Percentiles rank a stretch among this genome's conserved stretches.
Evolutionary conservation across 2,329 filamentous ascomycete species (phyloP).

Genomic region (Dothistroma septosporum): DNA sequence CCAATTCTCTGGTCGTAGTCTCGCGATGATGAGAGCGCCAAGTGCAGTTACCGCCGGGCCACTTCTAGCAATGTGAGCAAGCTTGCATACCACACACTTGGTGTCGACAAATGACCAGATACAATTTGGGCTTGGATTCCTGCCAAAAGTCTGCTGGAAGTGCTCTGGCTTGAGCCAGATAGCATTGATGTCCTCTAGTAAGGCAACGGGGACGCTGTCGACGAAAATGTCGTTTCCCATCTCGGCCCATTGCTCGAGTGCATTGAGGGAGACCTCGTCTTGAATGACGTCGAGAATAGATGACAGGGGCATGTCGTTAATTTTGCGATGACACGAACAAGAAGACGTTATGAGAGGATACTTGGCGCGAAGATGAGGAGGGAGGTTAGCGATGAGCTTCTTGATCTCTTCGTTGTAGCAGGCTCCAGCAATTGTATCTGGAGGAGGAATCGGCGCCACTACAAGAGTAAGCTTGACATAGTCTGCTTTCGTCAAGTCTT

Average conservation of each 20-base stretch:
- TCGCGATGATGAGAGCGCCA: constrained; percentile 24
- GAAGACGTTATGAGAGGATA: constrained; percentile 1
- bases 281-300: constrained; percentile 20
- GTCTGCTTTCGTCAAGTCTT: constrained; percentile 21
- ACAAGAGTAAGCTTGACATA: constrained; percentile 19
- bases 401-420: constrained; percentile 13
- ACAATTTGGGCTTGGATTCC: not conserved
- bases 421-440: constrained; percentile 2
- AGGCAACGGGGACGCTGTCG: constrained; percentile 8
- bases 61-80: constrained; percentile 15
- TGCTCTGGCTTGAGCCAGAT: constrained; percentile 14
- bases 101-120: constrained; percentile 10
- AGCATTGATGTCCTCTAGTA: constrained; percentile 16
- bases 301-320: constrained; percentile 20
- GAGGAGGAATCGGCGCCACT: constrained; percentile 11
- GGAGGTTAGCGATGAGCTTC: constrained; percentile 19
- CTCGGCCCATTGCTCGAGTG: constrained; percentile 11
- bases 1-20: constrained; percentile 23
- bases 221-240: not conserved
- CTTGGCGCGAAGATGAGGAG: constrained; percentile 21
- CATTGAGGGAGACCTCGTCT: constrained; percentile 13
- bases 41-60: constrained; percentile 17
- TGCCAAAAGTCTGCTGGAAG: constrained; percentile 7
- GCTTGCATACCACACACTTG: constrained; percentile 26
- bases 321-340: constrained; percentile 10